Evolutionary conservation across 352 stramenopile genomes (phyloP), one percentile per base, ranked within the genome.

Genomic region (Phytophthora brassicae): DNA sequence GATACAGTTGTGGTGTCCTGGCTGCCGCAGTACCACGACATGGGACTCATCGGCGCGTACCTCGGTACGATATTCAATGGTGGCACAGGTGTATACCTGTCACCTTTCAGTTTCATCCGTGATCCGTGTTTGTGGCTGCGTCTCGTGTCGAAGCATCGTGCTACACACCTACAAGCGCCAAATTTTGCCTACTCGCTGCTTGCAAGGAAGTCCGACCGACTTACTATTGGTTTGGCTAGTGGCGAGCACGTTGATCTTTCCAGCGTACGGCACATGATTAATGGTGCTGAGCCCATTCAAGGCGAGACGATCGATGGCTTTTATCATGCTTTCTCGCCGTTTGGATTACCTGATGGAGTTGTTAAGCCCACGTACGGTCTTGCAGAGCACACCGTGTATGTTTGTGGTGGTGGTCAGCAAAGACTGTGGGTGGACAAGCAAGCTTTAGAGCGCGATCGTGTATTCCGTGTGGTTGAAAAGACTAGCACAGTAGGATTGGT

Each of bases 1-100:
- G 84, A 97, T 41, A 99, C 97, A 0, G 81, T 98, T 4, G 95
- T 98, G 14, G 96, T 98, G 4, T 98, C 90, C 19, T 99, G 98
- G 98, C 79, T 99, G 11, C 98, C 98, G 6, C 97, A 99, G 79
- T 99, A 99, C 75, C 98, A 99, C 72, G 98, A 99, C 75, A 99
- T 99, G 97, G 98, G 97, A 6, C 88, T 99, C 19, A 99, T 99
- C 61, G 97, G 97, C 47, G 96, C 90, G 28, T 92, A 90, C 63
- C 64, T 95, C 11, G 84, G 84, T n/a, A 83, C 64, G 6, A 83
- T 92, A 28, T 94, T 93, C 49, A 92, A 90, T 41, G 84, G 84
- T 12, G 97, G 94, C 46, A 92, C 70, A 7, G 97, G 97, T 6
- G 96, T 98, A 39, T 99, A 99, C 77, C 88, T 99, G 71, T 99